phyloP scores from a whole-genome alignment of 441 rosid genomes.

The Euphorbia corollata region DNA sequence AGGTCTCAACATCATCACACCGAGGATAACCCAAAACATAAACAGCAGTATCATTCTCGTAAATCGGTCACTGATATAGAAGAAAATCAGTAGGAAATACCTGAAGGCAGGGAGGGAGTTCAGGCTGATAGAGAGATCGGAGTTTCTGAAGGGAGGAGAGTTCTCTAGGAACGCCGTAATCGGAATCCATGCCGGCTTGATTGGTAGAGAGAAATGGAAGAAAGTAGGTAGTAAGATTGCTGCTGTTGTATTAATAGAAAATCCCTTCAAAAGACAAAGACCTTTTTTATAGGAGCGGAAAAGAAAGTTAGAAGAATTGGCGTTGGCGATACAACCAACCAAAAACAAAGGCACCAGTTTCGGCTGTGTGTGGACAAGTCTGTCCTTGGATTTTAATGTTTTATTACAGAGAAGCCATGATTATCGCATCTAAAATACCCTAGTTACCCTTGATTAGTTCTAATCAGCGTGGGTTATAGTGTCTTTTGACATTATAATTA shows the following conservation, averaged over 20 bases:
- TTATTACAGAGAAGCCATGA: slow-evolving; percentile 13
- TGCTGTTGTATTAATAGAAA: too few relatives aligned
- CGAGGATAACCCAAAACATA: background rate
- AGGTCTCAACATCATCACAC: background rate
- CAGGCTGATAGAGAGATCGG: slow-evolving; percentile 76
- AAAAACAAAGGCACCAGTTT: slow-evolving; percentile 5
- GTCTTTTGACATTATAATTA: background rate
- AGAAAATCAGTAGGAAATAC: slow-evolving; percentile 23
- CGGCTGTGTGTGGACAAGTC: background rate
- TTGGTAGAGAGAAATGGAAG: background rate
- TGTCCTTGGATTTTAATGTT: background rate
- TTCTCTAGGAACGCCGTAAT: slow-evolving; percentile 87
- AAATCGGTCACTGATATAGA: background rate
- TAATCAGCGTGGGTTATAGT: background rate
- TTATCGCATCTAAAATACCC: background rate
- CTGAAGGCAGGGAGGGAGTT: slow-evolving; percentile 96
- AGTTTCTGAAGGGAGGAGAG: slow-evolving; percentile 83
- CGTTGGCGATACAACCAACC: slow-evolving; percentile 29
- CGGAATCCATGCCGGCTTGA: slow-evolving; percentile 64
- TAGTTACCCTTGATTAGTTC: background rate
- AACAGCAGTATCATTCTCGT: background rate
- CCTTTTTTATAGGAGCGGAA: background rate
- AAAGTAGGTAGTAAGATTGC: background rate
- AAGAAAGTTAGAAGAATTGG: background rate
- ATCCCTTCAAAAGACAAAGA: slow-evolving; percentile 14